Conservation (phyloP, 805 yeast species). For the Zygotorulaspora danielsina region DNA sequence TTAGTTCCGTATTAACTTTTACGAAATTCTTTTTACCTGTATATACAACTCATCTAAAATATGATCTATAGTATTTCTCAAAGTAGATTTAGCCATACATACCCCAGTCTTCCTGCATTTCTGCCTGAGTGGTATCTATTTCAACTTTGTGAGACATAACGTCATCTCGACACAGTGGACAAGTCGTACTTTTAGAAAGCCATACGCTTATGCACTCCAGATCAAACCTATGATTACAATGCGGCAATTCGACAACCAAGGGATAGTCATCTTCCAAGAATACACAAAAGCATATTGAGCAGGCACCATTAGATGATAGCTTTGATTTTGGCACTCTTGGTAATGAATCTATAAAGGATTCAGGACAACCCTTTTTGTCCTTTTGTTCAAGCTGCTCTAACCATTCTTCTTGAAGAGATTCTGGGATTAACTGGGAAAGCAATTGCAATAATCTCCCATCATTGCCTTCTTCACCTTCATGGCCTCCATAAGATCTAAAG, state of each 20-base stretch:
- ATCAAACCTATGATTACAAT: slow-evolving; percentile 79
- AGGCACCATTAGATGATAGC: slow-evolving; percentile 49
- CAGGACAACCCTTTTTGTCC: slow-evolving; percentile 53
- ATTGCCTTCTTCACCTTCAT: slow-evolving; percentile 15
- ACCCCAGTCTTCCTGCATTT: slow-evolving; percentile 70
- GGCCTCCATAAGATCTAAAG: slow-evolving; percentile 12
- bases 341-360: slow-evolving; percentile 66
- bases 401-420: slow-evolving; percentile 27
- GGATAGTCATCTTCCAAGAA: slow-evolving; percentile 74
- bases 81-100: slow-evolving; percentile 55
- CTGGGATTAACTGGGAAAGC: slow-evolving; percentile 25
- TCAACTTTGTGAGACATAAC: slow-evolving; percentile 47
- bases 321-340: slow-evolving; percentile 59
- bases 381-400: slow-evolving; percentile 25
- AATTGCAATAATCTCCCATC: slow-evolving; percentile 16
- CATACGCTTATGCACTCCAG: slow-evolving; percentile 89
- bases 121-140: slow-evolving; percentile 48
- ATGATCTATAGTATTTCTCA: neutral
- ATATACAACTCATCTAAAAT: slow-evolving; percentile 4
- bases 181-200: slow-evolving; percentile 67
- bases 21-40: slow-evolving; percentile 4
- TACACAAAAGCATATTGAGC: slow-evolving; percentile 79
- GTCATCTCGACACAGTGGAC: slow-evolving; percentile 84
- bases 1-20: slow-evolving; percentile 6
- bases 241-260: slow-evolving; percentile 67